Conservation (phyloP, 2,329 filamentous ascomycete genomes). For the Fusarium sp. region DNA sequence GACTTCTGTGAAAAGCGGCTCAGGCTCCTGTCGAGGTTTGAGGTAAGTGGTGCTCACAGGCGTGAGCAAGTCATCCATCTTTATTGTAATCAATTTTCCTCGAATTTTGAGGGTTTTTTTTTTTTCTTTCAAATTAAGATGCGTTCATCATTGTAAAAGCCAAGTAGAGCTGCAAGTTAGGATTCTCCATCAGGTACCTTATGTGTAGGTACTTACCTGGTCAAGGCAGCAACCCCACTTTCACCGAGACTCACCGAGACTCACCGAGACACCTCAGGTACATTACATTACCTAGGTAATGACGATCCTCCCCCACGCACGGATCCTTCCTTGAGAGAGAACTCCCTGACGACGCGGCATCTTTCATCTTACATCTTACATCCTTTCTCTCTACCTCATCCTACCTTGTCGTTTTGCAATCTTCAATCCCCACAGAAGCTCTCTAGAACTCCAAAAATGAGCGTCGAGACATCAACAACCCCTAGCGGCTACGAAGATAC, state of each 20-base stretch:
- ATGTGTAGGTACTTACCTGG: too few relatives aligned
- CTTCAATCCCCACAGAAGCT: background rate
- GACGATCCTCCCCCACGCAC: slow-evolving; percentile 37
- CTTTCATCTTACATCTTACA: slow-evolving; percentile 10
- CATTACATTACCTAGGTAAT: slow-evolving; percentile 24
- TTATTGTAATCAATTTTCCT: background rate
- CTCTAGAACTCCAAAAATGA: slow-evolving; percentile 36
- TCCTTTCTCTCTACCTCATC: background rate
- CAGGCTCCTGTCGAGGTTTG: slow-evolving; percentile 48
- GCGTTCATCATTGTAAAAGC: too few relatives aligned
- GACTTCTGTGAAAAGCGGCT: slow-evolving; percentile 53
- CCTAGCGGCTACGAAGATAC: slow-evolving; percentile 42
- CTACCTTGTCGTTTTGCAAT: too few relatives aligned
- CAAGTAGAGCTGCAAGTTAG: background rate
- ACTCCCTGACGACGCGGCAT: slow-evolving; percentile 10
- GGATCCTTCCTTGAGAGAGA: slow-evolving; percentile 25
- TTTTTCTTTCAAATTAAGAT: too few relatives aligned
- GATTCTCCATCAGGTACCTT: too few relatives aligned
- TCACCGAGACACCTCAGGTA: slow-evolving; percentile 42
- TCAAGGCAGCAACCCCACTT: slow-evolving; percentile 39
- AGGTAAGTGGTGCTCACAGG: slow-evolving; percentile 63
- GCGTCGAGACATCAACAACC: slow-evolving; percentile 32
- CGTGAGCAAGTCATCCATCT: slow-evolving; percentile 66
- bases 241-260: slow-evolving; percentile 48
- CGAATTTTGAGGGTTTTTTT: background rate